Conservation (phyloP, 2,329 filamentous ascomycete genomes). For the Alternaria ethzedia region DNA sequence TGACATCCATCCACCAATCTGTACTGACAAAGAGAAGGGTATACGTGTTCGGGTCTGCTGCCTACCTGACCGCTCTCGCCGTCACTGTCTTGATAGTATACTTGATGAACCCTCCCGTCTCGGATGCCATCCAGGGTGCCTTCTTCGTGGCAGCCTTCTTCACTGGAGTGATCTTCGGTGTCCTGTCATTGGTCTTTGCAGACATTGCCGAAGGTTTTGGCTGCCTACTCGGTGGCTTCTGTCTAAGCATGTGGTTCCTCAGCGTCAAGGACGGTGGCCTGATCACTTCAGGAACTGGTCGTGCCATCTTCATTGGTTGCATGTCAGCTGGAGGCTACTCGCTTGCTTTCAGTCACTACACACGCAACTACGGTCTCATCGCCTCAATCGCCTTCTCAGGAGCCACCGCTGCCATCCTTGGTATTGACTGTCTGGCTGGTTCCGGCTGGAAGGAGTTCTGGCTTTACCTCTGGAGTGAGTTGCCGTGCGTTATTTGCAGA, state of each 20-base stretch:
- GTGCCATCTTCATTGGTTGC: conserved; percentile 75
- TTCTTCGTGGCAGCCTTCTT: conserved; percentile 81
- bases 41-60: conserved; percentile 74
- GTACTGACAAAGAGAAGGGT: conserved; percentile 38
- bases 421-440: conserved; percentile 87
- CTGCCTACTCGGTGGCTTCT: conserved; percentile 86
- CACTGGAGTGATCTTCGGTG: conserved; percentile 77
- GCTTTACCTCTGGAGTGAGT: conserved; percentile 83
- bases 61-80: conserved; percentile 73
- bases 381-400: conserved; percentile 79
- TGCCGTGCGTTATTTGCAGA: not conserved
- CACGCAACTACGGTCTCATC: conserved; percentile 79
- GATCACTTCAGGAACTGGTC: conserved; percentile 66
- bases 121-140: conserved; percentile 78
- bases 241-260: conserved; percentile 88
- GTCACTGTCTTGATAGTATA: conserved; percentile 86
- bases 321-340: conserved; percentile 73
- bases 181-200: conserved; percentile 75
- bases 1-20: not conserved
- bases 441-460: conserved; percentile 97
- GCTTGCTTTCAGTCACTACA: conserved; percentile 75
- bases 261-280: conserved; percentile 78
- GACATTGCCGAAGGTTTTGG: conserved; percentile 86
- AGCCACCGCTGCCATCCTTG: conserved; percentile 77
- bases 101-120: conserved; percentile 81